A percentile compares a stretch with the other conserved stretches of the same genome.
phyloP scores from a whole-genome alignment of 2,329 filamentous ascomycete genomes.

The Colletotrichum liaoningense region DNA sequence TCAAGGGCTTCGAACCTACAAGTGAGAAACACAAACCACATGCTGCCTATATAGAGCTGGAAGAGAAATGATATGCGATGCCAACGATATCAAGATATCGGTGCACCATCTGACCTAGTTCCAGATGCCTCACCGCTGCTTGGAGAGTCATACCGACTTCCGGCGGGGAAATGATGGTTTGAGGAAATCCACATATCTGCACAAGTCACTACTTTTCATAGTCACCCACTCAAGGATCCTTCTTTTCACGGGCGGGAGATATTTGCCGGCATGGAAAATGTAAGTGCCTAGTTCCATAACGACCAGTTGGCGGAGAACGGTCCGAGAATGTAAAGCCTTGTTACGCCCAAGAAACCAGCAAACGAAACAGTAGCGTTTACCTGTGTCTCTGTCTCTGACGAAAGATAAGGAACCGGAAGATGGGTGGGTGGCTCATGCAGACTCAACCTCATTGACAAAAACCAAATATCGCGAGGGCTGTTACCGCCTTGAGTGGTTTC shows the following conservation, averaged over 20 bases:
- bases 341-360: neutral
- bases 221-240: neutral
- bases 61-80: neutral
- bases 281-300: neutral
- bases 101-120: neutral
- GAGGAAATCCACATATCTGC: neutral
- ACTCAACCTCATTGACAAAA: neutral
- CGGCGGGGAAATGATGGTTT: neutral
- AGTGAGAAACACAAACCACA: neutral
- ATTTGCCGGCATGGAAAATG: neutral
- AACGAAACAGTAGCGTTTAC: neutral
- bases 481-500: neutral
- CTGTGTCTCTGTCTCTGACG: neutral
- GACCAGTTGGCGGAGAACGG: neutral
- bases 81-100: neutral
- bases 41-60: neutral
- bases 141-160: neutral
- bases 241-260: neutral
- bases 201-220: neutral
- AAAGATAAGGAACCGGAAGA: neutral
- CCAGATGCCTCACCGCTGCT: neutral
- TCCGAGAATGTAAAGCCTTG: neutral
- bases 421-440: neutral
- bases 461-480: neutral
- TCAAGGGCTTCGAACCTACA: neutral